Percentiles rank a stretch among this genome's conserved stretches.
phyloP scores from a whole-genome alignment of 2,329 filamentous ascomycete genomes.

The Monosporascus sp. region DNA sequence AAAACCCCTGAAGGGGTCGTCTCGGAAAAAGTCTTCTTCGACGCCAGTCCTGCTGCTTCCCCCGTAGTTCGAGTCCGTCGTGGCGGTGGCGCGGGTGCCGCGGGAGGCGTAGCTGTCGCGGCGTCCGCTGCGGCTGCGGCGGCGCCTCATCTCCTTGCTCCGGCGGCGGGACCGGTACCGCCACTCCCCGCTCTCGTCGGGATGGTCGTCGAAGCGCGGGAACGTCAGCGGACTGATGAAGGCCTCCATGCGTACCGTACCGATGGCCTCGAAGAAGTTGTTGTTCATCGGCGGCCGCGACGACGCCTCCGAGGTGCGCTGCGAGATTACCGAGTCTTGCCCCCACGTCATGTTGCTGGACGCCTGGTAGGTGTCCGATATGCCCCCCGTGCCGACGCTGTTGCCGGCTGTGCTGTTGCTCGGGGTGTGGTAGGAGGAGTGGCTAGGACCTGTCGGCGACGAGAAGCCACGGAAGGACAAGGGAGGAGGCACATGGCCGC shows the following conservation, averaged over 20 bases:
- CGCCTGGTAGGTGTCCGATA: slow-evolving; percentile 54
- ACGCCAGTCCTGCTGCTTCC: slow-evolving; percentile 37
- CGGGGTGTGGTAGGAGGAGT: slow-evolving; percentile 37
- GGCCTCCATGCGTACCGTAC: slow-evolving; percentile 93
- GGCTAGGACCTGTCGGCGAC: slow-evolving; percentile 36
- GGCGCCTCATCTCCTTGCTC: slow-evolving; percentile 50
- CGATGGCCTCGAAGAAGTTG: slow-evolving; percentile 81
- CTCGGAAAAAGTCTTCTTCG: slow-evolving; percentile 53
- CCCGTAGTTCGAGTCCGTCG: slow-evolving; percentile 40
- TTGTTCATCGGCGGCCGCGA: slow-evolving; percentile 32
- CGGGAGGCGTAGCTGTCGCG: slow-evolving; percentile 46
- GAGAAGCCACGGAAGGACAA: slow-evolving; percentile 77
- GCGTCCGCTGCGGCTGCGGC: slow-evolving; percentile 47
- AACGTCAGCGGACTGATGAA: slow-evolving; percentile 69
- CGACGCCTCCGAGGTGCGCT: slow-evolving; percentile 52
- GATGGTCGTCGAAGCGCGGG: slow-evolving; percentile 39
- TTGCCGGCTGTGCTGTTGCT: slow-evolving; percentile 54
- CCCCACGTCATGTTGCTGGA: slow-evolving; percentile 40
- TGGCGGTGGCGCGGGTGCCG: slow-evolving; percentile 35
- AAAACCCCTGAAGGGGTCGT: slow-evolving; percentile 60
- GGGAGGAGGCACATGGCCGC: slow-evolving; percentile 64
- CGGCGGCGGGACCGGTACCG: slow-evolving; percentile 42
- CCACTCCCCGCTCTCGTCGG: slow-evolving; percentile 46
- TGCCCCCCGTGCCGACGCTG: slow-evolving; percentile 52
- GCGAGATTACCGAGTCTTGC: slow-evolving; percentile 38